Evolutionary conservation across 148 eudicot species (phyloP).

Genomic region (Oxyria digyna): DNA sequence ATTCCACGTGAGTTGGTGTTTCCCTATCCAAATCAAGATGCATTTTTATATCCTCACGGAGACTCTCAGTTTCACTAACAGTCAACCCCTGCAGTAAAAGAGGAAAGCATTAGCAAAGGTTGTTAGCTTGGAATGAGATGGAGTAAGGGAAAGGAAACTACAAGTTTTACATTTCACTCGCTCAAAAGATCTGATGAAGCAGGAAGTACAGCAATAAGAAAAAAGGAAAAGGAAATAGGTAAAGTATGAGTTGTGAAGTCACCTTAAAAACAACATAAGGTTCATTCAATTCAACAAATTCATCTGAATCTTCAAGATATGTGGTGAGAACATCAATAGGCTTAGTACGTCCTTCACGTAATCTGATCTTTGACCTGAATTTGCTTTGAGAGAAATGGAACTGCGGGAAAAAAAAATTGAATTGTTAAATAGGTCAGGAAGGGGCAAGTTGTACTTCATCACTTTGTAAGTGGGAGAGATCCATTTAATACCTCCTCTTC

Average conservation of each 20-base stretch:
- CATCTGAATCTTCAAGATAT: slow-evolving; percentile 80
- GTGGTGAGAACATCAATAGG: slow-evolving; percentile 84
- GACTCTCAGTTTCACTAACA: slow-evolving; percentile 87
- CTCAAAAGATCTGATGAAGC: no score
- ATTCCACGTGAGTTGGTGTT: slow-evolving; percentile 67
- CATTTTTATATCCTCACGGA: slow-evolving; percentile 81
- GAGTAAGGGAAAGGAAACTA: neutral
- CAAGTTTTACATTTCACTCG: neutral
- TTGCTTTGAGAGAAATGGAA: slow-evolving; percentile 99
- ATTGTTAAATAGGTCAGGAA: slow-evolving; percentile 1
- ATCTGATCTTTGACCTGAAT: slow-evolving; percentile 64
- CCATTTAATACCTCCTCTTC: slow-evolving; percentile 58
- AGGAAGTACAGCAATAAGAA: neutral
- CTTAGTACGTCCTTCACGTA: slow-evolving; percentile 74
- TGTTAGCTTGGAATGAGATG: neutral
- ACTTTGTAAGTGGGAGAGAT: neutral
- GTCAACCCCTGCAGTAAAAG: slow-evolving; percentile 62
- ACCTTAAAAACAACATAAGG: slow-evolving; percentile 85
- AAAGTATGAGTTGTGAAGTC: neutral
- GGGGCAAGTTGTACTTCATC: neutral
- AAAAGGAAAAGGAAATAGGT: neutral
- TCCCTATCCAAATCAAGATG: slow-evolving; percentile 79
- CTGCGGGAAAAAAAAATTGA: slow-evolving; percentile 20
- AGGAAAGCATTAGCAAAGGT: neutral
- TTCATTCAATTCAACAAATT: slow-evolving; percentile 67